Percentiles rank a stretch among this genome's conserved stretches.
These are phyloP conservation scores for Verticillium isaacii DNA, from an alignment of 2,329 filamentous ascomycete species.

Conservation along the genomic window DNA sequence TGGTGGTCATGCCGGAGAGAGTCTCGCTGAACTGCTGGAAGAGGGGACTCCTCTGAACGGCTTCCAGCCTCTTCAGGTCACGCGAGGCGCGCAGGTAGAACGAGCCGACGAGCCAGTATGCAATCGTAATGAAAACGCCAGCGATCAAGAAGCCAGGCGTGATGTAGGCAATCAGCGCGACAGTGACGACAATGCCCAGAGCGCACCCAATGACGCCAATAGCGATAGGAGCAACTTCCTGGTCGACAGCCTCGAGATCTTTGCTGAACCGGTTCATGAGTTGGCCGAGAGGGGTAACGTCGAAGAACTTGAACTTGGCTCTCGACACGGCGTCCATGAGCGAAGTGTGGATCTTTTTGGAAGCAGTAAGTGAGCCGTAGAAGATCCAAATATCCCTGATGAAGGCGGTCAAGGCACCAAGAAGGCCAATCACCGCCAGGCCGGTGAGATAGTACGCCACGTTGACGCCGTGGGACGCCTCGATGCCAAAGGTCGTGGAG, in stretches of 20 bases:
- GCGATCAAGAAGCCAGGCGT: slow-evolving; percentile 89
- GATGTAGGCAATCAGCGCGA: slow-evolving; percentile 80
- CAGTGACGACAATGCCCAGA: slow-evolving; percentile 72
- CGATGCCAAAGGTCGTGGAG: slow-evolving; percentile 21
- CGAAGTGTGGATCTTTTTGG: slow-evolving; percentile 73
- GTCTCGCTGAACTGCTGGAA: slow-evolving; percentile 99
- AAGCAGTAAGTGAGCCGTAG: slow-evolving; percentile 84
- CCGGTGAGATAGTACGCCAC: slow-evolving; percentile 78
- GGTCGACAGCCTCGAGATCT: slow-evolving; percentile 89
- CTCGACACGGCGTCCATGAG: slow-evolving; percentile 76
- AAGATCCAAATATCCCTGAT: slow-evolving; percentile 85
- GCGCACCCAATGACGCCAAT: slow-evolving; percentile 67
- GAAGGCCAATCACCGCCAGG: slow-evolving; percentile 74
- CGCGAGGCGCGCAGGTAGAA: slow-evolving; percentile 93
- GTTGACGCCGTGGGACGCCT: slow-evolving; percentile 57
- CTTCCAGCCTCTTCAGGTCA: slow-evolving; percentile 91
- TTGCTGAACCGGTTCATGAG: slow-evolving; percentile 99
- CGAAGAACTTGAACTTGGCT: slow-evolving; percentile 96
- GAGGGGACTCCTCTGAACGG: slow-evolving; percentile 85
- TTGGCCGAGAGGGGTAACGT: slow-evolving; percentile 90
- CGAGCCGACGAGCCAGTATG: slow-evolving; percentile 78
- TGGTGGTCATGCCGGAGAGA: slow-evolving; percentile 88
- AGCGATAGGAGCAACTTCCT: slow-evolving; percentile 90
- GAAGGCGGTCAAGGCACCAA: slow-evolving; percentile 77
- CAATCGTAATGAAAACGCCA: slow-evolving; percentile 73